phyloP scores from a whole-genome alignment of 2,329 filamentous ascomycete species.

The Aureobasidium mangrovei region DNA sequence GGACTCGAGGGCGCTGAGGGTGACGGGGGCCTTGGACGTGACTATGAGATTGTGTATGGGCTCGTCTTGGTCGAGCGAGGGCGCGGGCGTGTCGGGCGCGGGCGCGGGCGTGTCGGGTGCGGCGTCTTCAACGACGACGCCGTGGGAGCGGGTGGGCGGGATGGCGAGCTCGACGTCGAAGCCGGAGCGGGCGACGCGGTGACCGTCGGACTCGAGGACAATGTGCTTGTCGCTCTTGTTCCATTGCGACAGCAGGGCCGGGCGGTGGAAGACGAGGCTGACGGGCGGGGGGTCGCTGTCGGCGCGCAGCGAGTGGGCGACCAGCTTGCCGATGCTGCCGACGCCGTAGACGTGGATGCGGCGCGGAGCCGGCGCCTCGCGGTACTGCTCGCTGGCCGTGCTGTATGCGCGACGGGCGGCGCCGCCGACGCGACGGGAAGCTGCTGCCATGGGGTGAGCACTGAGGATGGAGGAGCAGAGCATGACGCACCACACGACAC shows the following conservation, averaged over 20 bases:
- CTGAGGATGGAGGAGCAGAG: too few species aligned
- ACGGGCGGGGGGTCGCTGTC: conserved; percentile 58
- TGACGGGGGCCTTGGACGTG: conserved; percentile 63
- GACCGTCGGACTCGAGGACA: conserved; percentile 36
- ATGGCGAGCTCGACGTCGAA: conserved; percentile 39
- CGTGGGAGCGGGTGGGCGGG: conserved; percentile 16
- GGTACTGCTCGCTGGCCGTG: conserved; percentile 24
- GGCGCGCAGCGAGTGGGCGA: conserved; percentile 62
- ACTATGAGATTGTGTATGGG: conserved; percentile 68
- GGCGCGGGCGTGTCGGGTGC: neutral
- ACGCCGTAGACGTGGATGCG: conserved; percentile 70
- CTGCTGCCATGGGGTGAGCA: neutral
- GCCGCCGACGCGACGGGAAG: neutral
- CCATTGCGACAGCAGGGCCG: conserved; percentile 39
- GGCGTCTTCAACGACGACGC: neutral
- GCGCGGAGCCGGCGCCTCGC: conserved; percentile 23
- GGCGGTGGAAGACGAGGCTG: conserved; percentile 66
- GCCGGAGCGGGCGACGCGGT: conserved; percentile 30
- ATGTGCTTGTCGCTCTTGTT: conserved; percentile 37
- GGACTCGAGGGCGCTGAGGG: conserved; percentile 55
- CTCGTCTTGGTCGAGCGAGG: conserved; percentile 14
- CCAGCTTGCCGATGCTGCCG: conserved; percentile 72
- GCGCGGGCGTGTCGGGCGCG: neutral
- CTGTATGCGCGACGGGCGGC: neutral
- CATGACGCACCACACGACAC: too few species aligned